phyloP scores from a whole-genome alignment of 139 green algal species.

The Parachlorella kessleri region DNA sequence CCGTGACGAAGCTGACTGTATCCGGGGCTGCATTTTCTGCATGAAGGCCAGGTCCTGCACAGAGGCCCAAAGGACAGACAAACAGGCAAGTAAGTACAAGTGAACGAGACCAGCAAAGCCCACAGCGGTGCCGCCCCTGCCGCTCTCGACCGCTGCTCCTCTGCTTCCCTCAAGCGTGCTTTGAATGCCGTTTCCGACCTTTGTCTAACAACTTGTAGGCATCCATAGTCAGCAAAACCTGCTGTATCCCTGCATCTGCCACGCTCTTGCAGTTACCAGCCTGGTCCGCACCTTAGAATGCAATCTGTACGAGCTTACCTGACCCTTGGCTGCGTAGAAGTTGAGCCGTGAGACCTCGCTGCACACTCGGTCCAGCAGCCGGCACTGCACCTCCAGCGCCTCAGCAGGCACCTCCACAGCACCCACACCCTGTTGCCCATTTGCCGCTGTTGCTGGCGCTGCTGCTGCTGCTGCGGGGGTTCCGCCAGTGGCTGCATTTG shows the following conservation, averaged over 20 bases:
- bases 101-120: too few relatives aligned
- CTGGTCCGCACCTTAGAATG: too few relatives aligned
- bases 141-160: too few relatives aligned
- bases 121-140: too few relatives aligned
- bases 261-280: too few relatives aligned
- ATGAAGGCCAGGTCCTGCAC: slow-evolving; percentile 80
- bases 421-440: too few relatives aligned
- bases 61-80: too few relatives aligned
- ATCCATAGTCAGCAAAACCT: neutral
- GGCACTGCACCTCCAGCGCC: slow-evolving; percentile 62
- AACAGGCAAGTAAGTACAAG: too few relatives aligned
- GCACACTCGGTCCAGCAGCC: slow-evolving; percentile 87
- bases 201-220: too few relatives aligned
- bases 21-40: slow-evolving; percentile 64
- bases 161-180: too few relatives aligned
- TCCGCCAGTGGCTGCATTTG: neutral
- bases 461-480: neutral
- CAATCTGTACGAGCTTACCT: too few relatives aligned
- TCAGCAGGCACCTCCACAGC: neutral
- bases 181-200: too few relatives aligned
- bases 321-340: slow-evolving; percentile 74
- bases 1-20: slow-evolving; percentile 43
- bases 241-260: neutral
- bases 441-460: neutral
- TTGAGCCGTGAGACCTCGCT: slow-evolving; percentile 85